These are phyloP conservation scores for Phallus indusiatus DNA, from an alignment of 768 basidiomycete species.

Conservation along the genomic window DNA sequence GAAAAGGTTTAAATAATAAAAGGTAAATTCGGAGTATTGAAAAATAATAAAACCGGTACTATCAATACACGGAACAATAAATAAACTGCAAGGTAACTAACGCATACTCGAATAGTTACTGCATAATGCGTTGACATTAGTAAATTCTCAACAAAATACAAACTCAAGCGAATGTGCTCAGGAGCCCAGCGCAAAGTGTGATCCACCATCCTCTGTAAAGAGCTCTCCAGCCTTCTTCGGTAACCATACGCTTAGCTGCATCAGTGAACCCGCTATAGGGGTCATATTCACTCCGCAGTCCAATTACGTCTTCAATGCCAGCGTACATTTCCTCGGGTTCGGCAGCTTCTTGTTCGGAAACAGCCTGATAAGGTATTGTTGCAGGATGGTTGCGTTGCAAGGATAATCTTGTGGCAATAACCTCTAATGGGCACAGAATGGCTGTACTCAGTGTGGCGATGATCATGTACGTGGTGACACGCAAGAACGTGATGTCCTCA, in stretches of 20 bases:
- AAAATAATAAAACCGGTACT: no score
- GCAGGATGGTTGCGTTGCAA: conserved; percentile 75
- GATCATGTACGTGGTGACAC: conserved; percentile 45
- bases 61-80: no score
- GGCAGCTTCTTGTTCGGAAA: conserved; percentile 56
- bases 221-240: conserved; percentile 68
- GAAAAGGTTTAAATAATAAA: no score
- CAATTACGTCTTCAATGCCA: conserved; percentile 72
- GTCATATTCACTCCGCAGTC: conserved; percentile 67
- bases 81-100: no score
- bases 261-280: conserved; percentile 70
- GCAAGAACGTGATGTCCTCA: conserved; percentile 38
- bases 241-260: conserved; percentile 64
- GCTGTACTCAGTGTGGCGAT: conserved; percentile 47
- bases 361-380: conserved; percentile 62
- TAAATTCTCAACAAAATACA: not conserved
- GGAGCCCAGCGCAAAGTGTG: conserved; percentile 14
- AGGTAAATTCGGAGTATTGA: no score
- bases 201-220: conserved; percentile 85
- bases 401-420: conserved; percentile 67
- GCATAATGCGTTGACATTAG: not conserved
- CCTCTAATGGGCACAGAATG: conserved; percentile 68
- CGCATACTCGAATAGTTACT: no score
- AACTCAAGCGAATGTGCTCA: conserved; percentile 9
- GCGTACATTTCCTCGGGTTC: conserved; percentile 55